Evolutionary conservation across 2,329 filamentous ascomycete species (phyloP), one percentile per base, ranked within the genome.

Genomic region (Penicillium occitanis): DNA sequence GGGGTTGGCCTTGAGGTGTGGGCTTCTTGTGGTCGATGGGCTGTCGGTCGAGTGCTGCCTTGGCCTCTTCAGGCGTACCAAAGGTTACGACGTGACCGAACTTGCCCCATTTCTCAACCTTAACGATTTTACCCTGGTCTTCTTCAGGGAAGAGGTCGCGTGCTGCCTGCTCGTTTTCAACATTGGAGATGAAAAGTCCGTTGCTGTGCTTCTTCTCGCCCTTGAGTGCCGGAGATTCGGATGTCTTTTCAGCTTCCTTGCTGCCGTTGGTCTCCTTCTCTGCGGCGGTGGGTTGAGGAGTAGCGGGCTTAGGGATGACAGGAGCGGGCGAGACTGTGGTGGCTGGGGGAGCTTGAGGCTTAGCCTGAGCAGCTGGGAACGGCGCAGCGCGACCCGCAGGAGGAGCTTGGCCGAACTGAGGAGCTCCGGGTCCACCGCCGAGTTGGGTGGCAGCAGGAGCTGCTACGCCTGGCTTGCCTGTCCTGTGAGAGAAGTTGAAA

Each of bases 401-500:
- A 68, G 73, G 79, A 67, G 74, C 76, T 70, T 79, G 81, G 50
- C 77, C 79, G 70, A 77, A 80, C 64, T 79, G 81, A 50, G 77
- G 75, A 48, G 75, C 71, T 33, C 73, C 71, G 7, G 68, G 62
- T 22, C 61, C 59, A 68, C 69, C 65, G 46, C 75, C 73, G 42
- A 75, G 67, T 17, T 69, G 72, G 59, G 69, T 70, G 19, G 73
- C 69, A 48, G 72, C 69, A 50, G 70, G 69, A 48, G 68, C 72
- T 77, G 79, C 70, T 60, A 72, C 71, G 53, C 79, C 78, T 84
- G 91, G 88, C 83, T 98, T 98, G 66, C 91, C 89, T 69, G 91
- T 92, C 72, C 95, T 90, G 78, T 99, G 95, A 28, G 95, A 93
- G 78, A 99, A 99, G 85, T 99, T 99, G 86, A 99, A 99, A 50